Evolutionary conservation across 768 basidiomycete species (phyloP), one percentile per base, ranked within the genome.

Genomic region (Panaeolus papilionaceus): DNA sequence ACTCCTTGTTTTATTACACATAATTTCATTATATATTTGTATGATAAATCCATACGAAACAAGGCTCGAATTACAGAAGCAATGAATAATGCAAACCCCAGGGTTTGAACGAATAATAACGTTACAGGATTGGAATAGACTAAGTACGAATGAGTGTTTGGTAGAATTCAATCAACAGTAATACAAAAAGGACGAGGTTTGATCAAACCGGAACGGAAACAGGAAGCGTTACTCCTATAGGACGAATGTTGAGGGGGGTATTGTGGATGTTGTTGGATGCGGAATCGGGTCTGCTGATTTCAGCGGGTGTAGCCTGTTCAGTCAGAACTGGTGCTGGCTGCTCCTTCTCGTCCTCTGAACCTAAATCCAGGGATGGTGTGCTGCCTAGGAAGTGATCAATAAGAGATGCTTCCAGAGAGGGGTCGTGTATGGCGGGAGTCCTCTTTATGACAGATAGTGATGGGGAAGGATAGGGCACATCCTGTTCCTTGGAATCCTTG

Each of bases 401-500:
- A 6, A 90, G 72, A 9, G 82, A 77, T n/a, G 74, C 74, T 73
- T 89, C 88, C 69, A 90, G 74, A 49, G 74, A 66, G 5, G 71
- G 66, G 58, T 83, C 82, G 16, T 66, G 65, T 37, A 62, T 68
- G 65, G 45, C 73, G 51, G 65, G 62, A 7, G 71, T 69, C 33
- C 69, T 69, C 58, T 71, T 75, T 39, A 69, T 66, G 62, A 83
- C 78, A 54, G 76, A 81, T 42, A 80, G 77, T 8, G 80, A 74
- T 28, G 80, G 79, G 1, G 81, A 75, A 26, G 80, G 76, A 63
- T 77, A 74, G 12, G 80, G 71, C 54, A 76, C 75, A 11, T 75
- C 73, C 38, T 76, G 76, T 61, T 73, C 73, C 51, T 79, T 74
- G 28, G 75, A 68, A 38, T 81, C 79, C 65, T 69, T 67, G 23